phyloP scores from a whole-genome alignment of 2,329 filamentous ascomycete genomes.

The Xylariaceae sp. region DNA sequence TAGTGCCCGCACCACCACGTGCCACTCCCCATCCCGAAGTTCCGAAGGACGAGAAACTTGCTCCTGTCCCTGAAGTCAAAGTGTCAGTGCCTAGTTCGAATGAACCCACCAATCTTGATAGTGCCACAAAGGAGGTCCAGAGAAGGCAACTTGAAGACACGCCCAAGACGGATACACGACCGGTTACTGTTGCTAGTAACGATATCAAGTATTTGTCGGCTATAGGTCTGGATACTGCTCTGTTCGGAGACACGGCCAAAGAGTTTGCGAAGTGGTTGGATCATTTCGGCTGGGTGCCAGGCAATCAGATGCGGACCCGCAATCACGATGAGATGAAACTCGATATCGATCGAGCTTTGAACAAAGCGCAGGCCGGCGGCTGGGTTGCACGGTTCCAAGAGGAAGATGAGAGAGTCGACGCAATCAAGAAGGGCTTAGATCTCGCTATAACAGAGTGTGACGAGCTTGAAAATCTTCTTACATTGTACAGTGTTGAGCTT shows the following conservation, averaged over 20 bases:
- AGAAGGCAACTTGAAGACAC: slow-evolving; percentile 30
- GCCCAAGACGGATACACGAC: slow-evolving; percentile 44
- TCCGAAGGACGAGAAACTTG: slow-evolving; percentile 32
- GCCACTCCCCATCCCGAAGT: slow-evolving; percentile 38
- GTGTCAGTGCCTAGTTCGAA: slow-evolving; percentile 46
- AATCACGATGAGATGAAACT: slow-evolving; percentile 75
- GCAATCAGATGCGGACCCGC: slow-evolving; percentile 66
- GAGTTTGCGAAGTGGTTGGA: slow-evolving; percentile 80
- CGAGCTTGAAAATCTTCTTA: slow-evolving; percentile 88
- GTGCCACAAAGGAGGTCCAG: slow-evolving; percentile 31
- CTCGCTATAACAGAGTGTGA: slow-evolving; percentile 91
- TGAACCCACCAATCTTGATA: slow-evolving; percentile 39
- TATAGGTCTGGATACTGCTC: slow-evolving; percentile 68
- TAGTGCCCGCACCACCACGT: slow-evolving; percentile 71
- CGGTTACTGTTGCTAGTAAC: slow-evolving; percentile 63
- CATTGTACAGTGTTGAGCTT: slow-evolving; percentile 89
- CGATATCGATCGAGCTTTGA: slow-evolving; percentile 81
- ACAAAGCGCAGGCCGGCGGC: slow-evolving; percentile 83
- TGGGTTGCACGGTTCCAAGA: slow-evolving; percentile 82
- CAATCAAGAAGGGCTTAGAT: slow-evolving; percentile 81
- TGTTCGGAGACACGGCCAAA: slow-evolving; percentile 70
- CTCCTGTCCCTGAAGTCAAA: slow-evolving; percentile 53
- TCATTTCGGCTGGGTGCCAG: slow-evolving; percentile 82
- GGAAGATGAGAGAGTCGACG: slow-evolving; percentile 83
- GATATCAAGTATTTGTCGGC: slow-evolving; percentile 72